Base-by-base conservation (phyloP, 2,329 filamentous ascomycete genomes). In the Sporothrix pallida region DNA sequence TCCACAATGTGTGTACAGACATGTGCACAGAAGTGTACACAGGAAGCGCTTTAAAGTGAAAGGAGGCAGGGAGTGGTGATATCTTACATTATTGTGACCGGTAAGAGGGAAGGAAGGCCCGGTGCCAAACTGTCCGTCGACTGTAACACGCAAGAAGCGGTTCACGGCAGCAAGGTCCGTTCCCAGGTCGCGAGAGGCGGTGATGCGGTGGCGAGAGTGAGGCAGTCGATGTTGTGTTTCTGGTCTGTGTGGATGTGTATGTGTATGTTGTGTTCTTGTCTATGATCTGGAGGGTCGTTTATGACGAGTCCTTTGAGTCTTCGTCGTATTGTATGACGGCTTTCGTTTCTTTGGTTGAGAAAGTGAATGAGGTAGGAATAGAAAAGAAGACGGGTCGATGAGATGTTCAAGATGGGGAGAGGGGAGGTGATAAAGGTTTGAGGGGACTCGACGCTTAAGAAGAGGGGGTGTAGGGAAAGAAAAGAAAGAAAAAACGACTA, bases 151-250 rank as follows among this genome's bases (percentile, higher is more conserved):
- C 65, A 52, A 50, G 46, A 37, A 68, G 65, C 65, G 65, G 65
- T 68, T 68, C 44, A 68, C 65, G 65, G 65, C 65, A 68, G 65
- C 65, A 12, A 68, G 65, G 65, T 68, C 44, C 65, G 65, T 68
- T 68, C 65, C 65, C 65, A 52, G 65, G 44, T 68, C 65, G 44
- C 37, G 65, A 52, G 20, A 37, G 65, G 20, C 9, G 46, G 23
- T 17, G 15, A 5, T 17, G 46, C 65, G 23, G 23, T 37, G 31
- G 46, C n/a, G 13, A 37, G 46, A 52, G 31, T 37, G 31, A 37
- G 13, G 46, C 46, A 68, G 65, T 15, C 65, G 23, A 37, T 50
- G 7, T 37, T 10, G 62, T 67, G 62, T n/a, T 46, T 65, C 37
- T 65, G 60, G 60, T 46, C 37, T 46, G 37, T n/a, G 58, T 13